Percentiles rank a stretch among this genome's conserved stretches.
Evolutionary conservation across 345 rosid genomes (phyloP).

Genomic region (Gossypium bickii): DNA sequence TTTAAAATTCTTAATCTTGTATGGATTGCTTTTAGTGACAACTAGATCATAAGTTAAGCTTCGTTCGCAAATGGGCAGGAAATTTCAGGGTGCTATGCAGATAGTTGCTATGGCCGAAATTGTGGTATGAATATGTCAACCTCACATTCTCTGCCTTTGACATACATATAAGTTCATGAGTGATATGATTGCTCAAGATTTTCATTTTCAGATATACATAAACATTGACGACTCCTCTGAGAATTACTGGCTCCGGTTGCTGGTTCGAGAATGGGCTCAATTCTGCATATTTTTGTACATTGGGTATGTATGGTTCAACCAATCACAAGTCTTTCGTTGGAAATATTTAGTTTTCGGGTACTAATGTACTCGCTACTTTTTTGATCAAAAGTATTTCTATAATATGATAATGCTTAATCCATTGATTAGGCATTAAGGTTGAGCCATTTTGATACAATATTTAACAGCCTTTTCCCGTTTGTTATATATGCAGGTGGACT

Average conservation of each 20-base stretch:
- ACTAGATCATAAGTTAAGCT: background rate
- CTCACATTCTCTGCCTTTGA: background rate
- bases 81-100: conserved; percentile 90
- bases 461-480: conserved; percentile 2
- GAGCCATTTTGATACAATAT: background rate
- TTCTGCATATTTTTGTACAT: conserved; percentile 79
- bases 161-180: background rate
- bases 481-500: conserved; percentile 59
- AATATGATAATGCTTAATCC: background rate
- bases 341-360: background rate
- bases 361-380: background rate
- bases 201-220: conserved; percentile 54
- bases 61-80: conserved; percentile 40
- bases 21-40: background rate
- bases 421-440: background rate
- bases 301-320: conserved; percentile 47
- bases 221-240: conserved; percentile 66
- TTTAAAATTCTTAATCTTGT: background rate
- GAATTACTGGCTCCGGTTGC: conserved; percentile 73
- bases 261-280: conserved; percentile 85
- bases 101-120: conserved; percentile 82
- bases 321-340: background rate
- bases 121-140: conserved; percentile 42
- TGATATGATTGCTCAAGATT: conserved; percentile 14
- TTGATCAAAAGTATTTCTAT: background rate